Percentiles rank a stretch among this genome's conserved stretches.
phyloP scores from a whole-genome alignment of 495 filamentous ascomycete genomes.

The Thozetella sp. region DNA sequence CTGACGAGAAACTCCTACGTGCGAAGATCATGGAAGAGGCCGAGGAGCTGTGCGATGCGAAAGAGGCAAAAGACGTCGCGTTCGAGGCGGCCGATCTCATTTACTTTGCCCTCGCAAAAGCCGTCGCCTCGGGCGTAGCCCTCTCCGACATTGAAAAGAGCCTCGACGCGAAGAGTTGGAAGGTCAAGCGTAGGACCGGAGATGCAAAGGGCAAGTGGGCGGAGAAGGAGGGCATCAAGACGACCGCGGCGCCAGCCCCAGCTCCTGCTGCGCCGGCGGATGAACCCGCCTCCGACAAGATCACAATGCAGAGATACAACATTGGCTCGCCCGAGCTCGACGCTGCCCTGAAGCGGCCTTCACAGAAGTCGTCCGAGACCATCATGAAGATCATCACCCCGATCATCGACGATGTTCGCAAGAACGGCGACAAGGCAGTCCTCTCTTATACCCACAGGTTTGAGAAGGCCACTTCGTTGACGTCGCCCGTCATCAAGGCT shows the following conservation, averaged over 20 bases:
- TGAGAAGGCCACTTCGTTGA: slow-evolving; percentile 89
- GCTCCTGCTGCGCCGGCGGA: slow-evolving; percentile 42
- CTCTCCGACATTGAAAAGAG: slow-evolving; percentile 87
- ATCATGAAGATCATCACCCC: slow-evolving; percentile 89
- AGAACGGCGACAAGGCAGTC: slow-evolving; percentile 81
- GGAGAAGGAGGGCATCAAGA: slow-evolving; percentile 73
- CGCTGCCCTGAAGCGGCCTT: slow-evolving; percentile 79
- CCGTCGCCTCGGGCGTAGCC: slow-evolving; percentile 77
- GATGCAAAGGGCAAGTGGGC: slow-evolving; percentile 93
- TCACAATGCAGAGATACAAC: slow-evolving; percentile 81
- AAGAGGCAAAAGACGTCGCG: slow-evolving; percentile 78
- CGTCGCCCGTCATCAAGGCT: slow-evolving; percentile 82
- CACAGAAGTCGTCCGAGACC: slow-evolving; percentile 85
- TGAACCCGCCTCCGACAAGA: slow-evolving; percentile 60
- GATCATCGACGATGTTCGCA: slow-evolving; percentile 83
- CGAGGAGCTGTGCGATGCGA: slow-evolving; percentile 86
- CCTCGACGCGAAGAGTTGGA: slow-evolving; percentile 90
- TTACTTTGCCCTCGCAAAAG: slow-evolving; percentile 93
- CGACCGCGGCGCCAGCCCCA: slow-evolving; percentile 38
- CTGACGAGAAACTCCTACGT: slow-evolving; percentile 81
- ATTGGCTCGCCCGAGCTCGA: slow-evolving; percentile 63
- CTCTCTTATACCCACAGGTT: slow-evolving; percentile 96
- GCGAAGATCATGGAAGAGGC: slow-evolving; percentile 99
- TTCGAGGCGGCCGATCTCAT: slow-evolving; percentile 95
- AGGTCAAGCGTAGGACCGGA: slow-evolving; percentile 87